Evolutionary conservation across 306 rosid species (phyloP).

Genomic region (Citrullus mucosospermus): DNA sequence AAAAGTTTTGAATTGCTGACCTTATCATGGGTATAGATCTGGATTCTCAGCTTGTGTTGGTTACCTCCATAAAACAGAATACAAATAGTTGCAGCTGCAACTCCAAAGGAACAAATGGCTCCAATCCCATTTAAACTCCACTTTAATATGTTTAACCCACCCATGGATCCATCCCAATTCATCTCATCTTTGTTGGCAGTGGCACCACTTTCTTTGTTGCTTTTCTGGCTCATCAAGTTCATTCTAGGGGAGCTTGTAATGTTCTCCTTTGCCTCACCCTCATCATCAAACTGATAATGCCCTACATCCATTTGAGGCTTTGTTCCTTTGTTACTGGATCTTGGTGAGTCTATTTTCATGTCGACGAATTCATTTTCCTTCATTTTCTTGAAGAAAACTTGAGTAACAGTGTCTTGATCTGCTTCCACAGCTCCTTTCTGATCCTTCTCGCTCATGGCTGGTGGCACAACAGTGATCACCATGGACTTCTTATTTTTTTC

Average conservation of each 20-base stretch:
- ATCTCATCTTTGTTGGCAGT: slow-evolving; percentile 9
- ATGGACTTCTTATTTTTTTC: not conserved
- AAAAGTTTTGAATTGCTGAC: slow-evolving; percentile 19
- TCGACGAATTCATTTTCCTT: slow-evolving; percentile 67
- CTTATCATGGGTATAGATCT: slow-evolving; percentile 61
- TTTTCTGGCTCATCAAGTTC: slow-evolving; percentile 1
- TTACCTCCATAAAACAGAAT: slow-evolving; percentile 40
- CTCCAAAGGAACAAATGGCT: slow-evolving; percentile 77
- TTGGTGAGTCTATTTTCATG: slow-evolving; percentile 72
- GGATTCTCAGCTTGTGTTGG: slow-evolving; percentile 48
- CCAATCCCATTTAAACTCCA: slow-evolving; percentile 69
- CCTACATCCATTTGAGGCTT: slow-evolving; percentile 27
- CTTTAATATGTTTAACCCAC: slow-evolving; percentile 42
- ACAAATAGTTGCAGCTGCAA: slow-evolving; percentile 80
- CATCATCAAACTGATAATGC: slow-evolving; percentile 27
- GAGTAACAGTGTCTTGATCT: slow-evolving; percentile 34
- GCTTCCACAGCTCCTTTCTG: slow-evolving; percentile 15
- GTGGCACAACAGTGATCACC: slow-evolving; percentile 8
- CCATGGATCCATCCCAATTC: slow-evolving; percentile 14
- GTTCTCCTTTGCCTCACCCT: slow-evolving; percentile 24
- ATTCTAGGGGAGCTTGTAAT: slow-evolving; percentile 31
- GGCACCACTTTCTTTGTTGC: not conserved
- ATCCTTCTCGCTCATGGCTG: not conserved
- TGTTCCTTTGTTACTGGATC: slow-evolving; percentile 27
- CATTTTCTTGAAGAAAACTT: slow-evolving; percentile 41